Percentiles rank a stretch among this genome's conserved stretches.
Evolutionary conservation across 495 filamentous ascomycete genomes (phyloP).

Genomic region (Hypoxylon crocopeplum): DNA sequence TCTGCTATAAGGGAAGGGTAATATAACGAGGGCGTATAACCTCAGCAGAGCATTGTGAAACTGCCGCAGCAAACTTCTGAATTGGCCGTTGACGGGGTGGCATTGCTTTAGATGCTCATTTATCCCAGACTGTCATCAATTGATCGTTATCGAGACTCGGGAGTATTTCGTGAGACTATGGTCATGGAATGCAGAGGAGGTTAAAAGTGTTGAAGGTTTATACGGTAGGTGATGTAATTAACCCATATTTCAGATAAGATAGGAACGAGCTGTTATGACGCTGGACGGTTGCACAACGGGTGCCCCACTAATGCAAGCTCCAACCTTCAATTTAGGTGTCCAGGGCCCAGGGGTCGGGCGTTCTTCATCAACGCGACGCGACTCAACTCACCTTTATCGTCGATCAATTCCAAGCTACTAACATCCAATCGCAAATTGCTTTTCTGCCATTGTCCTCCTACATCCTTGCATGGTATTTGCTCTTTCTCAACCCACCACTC

Average conservation of each 20-base stretch:
- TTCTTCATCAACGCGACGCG: conserved; percentile 1
- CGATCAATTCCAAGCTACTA: neutral
- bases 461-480: conserved; percentile 11
- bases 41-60: conserved; percentile 82
- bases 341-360: too few relatives aligned
- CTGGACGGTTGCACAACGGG: neutral
- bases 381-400: neutral
- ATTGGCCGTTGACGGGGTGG: conserved; percentile 69
- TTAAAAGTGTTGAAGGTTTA: too few relatives aligned
- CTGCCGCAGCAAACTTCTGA: conserved; percentile 84
- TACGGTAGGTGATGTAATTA: too few relatives aligned
- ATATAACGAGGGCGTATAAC: conserved; percentile 49
- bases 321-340: conserved; percentile 1
- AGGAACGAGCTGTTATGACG: too few relatives aligned
- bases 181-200: too few relatives aligned
- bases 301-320: neutral
- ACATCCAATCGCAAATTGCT: neutral
- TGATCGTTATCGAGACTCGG: too few relatives aligned
- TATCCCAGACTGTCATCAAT: too few relatives aligned
- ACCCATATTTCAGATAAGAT: too few relatives aligned
- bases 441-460: neutral
- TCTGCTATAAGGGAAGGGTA: neutral
- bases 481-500: conserved; percentile 31
- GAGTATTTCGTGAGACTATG: too few relatives aligned
- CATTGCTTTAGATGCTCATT: conserved; percentile 34